These are phyloP conservation scores for Crucihimalaya himalaica DNA, from an alignment of 345 rosid species.

Conservation along the genomic window DNA sequence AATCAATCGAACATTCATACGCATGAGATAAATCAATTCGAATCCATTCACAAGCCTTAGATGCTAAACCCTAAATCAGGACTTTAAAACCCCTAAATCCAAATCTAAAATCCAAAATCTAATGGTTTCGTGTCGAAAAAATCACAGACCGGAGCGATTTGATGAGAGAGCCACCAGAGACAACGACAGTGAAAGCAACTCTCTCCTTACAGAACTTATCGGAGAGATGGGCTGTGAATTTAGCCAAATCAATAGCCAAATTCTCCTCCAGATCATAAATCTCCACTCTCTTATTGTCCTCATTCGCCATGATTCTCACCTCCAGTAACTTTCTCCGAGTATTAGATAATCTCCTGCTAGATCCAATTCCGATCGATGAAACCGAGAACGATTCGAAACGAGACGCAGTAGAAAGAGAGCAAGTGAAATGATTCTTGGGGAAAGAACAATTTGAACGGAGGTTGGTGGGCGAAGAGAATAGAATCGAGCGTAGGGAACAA, in stretches of 20 bases:
- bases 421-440: neutral
- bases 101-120: no score
- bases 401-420: constrained; percentile 8
- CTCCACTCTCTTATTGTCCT: constrained; percentile 49
- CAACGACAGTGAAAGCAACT: constrained; percentile 70
- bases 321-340: constrained; percentile 25
- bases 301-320: constrained; percentile 36
- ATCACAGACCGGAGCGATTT: constrained; percentile 63
- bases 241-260: constrained; percentile 61
- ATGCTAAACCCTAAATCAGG: neutral
- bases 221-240: constrained; percentile 67
- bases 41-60: neutral
- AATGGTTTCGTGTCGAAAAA: neutral
- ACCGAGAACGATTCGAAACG: constrained; percentile 20
- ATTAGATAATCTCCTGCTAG: neutral
- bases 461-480: constrained; percentile 26
- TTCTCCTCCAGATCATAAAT: constrained; percentile 64
- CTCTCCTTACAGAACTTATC: constrained; percentile 64
- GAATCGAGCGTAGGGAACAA: constrained; percentile 32
- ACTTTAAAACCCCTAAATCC: constrained; percentile 1
- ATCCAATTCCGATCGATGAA: constrained; percentile 35
- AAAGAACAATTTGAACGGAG: neutral
- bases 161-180: constrained; percentile 85
- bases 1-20: neutral
- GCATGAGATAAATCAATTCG: neutral